These are phyloP conservation scores for Globisporangium perplexum DNA, from an alignment of 352 stramenopile species.

Conservation along the genomic window DNA sequence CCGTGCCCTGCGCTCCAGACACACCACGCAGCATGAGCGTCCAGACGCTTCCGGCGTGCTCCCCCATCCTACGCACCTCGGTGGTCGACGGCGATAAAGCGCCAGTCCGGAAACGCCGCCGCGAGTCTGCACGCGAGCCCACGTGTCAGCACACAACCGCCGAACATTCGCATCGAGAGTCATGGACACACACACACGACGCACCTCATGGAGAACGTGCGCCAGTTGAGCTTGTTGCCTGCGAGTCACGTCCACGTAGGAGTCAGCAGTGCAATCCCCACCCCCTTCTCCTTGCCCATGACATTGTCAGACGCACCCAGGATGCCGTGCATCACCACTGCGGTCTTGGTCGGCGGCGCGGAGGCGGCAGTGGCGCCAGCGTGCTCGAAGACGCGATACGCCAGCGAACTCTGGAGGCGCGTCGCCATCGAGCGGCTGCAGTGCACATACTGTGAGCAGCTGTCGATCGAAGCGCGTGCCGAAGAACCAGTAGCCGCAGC, in stretches of 20 bases:
- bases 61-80: slow-evolving; percentile 27
- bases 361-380: slow-evolving; percentile 5
- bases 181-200: too few relatives aligned
- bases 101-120: slow-evolving; percentile 58
- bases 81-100: slow-evolving; percentile 60
- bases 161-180: too few relatives aligned
- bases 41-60: neutral
- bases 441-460: neutral
- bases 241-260: neutral
- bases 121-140: slow-evolving; percentile 29
- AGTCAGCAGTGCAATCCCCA: neutral
- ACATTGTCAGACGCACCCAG: slow-evolving; percentile 57
- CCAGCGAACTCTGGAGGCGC: slow-evolving; percentile 44
- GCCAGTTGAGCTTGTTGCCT: slow-evolving; percentile 86
- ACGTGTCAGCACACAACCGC: neutral
- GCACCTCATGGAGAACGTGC: slow-evolving; percentile 72
- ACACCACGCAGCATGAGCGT: neutral
- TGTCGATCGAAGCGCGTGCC: neutral
- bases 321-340: slow-evolving; percentile 77
- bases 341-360: slow-evolving; percentile 45
- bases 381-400: slow-evolving; percentile 62
- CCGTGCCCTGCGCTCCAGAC: slow-evolving; percentile 68
- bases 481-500: too few relatives aligned
- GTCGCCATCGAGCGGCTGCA: neutral
- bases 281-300: neutral